phyloP scores from a whole-genome alignment of 176 grass and related monocot species.

The Carex kokanica region DNA sequence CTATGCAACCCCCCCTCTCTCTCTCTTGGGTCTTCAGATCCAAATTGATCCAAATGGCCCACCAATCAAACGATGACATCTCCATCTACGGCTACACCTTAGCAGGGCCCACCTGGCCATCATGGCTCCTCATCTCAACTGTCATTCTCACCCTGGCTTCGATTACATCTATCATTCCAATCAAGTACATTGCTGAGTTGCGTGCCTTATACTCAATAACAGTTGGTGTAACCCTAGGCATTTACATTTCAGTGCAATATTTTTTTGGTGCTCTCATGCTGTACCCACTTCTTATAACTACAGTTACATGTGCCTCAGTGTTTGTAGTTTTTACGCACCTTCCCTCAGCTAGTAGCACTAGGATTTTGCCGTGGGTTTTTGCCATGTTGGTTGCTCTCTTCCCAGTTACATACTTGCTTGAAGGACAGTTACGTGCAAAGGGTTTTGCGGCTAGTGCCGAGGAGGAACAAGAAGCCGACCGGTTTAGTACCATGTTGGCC shows the following conservation, averaged over 20 bases:
- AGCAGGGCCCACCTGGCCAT: slow-evolving; percentile 86
- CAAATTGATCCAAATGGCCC: slow-evolving; percentile 67
- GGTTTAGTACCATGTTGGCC: slow-evolving; percentile 83
- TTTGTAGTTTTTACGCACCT: slow-evolving; percentile 90
- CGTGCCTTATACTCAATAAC: slow-evolving; percentile 73
- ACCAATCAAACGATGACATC: slow-evolving; percentile 80
- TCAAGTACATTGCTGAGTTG: slow-evolving; percentile 91
- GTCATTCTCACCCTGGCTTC: slow-evolving; percentile 82
- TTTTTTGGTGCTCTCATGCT: slow-evolving; percentile 85
- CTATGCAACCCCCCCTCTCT: slow-evolving; percentile 86
- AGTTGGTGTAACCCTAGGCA: slow-evolving; percentile 75
- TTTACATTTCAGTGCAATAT: slow-evolving; percentile 93
- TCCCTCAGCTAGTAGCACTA: slow-evolving; percentile 91
- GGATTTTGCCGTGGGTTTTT: slow-evolving; percentile 93
- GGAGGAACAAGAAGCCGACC: slow-evolving; percentile 70
- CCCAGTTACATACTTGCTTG: slow-evolving; percentile 89
- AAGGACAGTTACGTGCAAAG: slow-evolving; percentile 83
- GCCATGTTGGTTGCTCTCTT: slow-evolving; percentile 79
- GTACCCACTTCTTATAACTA: slow-evolving; percentile 90
- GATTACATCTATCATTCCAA: slow-evolving; percentile 81
- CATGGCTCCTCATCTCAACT: slow-evolving; percentile 87
- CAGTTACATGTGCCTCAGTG: slow-evolving; percentile 64
- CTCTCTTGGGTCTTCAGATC: slow-evolving; percentile 84
- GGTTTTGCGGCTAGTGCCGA: slow-evolving; percentile 32
- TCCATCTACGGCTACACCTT: slow-evolving; percentile 86